A percentile compares a stretch with the other conserved stretches of the same genome.
phyloP scores from a whole-genome alignment of 139 green algal species.

The Dunaliella sp. region DNA sequence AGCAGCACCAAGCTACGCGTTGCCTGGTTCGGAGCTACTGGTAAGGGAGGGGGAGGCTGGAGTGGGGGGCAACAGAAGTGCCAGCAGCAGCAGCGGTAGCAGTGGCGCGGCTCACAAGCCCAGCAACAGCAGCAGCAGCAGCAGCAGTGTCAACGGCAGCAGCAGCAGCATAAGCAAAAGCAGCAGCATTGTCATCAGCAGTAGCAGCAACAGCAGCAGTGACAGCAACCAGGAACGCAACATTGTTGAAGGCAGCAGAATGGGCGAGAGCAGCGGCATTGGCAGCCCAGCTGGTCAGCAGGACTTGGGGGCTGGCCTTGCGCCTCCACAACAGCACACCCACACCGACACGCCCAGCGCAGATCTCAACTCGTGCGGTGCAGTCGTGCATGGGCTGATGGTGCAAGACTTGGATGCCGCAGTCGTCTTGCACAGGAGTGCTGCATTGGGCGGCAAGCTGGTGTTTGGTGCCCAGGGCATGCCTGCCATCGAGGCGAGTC shows the following conservation, averaged over 20 bases:
- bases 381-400: background rate
- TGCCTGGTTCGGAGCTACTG: background rate
- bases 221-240: background rate
- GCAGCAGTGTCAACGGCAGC: background rate
- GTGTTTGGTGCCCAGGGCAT: background rate
- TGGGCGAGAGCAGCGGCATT: too few species aligned
- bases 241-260: too few species aligned
- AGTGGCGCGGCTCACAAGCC: background rate
- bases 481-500: background rate
- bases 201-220: background rate
- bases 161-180: slow-evolving; percentile 12
- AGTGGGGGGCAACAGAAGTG: background rate
- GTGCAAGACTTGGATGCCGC: background rate
- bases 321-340: background rate
- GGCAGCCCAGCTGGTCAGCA: background rate
- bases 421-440: background rate
- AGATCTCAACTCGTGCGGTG: background rate
- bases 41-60: background rate
- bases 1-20: background rate
- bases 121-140: background rate
- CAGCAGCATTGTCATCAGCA: background rate
- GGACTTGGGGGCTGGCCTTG: background rate
- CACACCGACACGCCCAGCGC: too few species aligned
- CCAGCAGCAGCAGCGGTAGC: background rate
- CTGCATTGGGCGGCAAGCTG: background rate